Evolutionary conservation across 192 early-diverging fungal species (phyloP), one percentile per base, ranked within the genome.

Genomic region (Coemansia sp.): DNA sequence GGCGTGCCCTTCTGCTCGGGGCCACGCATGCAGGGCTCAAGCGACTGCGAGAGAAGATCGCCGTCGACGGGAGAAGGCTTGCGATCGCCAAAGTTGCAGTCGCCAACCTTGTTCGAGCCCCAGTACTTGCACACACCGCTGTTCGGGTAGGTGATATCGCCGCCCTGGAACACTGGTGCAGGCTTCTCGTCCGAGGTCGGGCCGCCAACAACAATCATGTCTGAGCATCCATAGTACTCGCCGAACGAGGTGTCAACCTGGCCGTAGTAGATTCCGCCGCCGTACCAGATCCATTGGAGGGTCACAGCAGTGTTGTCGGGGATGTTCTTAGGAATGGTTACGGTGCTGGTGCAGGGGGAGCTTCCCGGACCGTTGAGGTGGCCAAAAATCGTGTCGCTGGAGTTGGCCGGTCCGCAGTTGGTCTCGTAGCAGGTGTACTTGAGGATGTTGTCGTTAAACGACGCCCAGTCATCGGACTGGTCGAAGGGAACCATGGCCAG

Each of bases 251-350:
- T 73, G 23, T 85, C 80, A 3, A 67, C 27, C 52, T 86, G 66
- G 14, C 75, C 85, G 58, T 86, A 86, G 67, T 86, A 86, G 60
- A 86, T 74, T 7, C 84, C 86, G 15, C 84, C 86, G 14, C 83
- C 84, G 61, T 81, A 86, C 86, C 86, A 87, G 29, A 86, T 78
- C 86, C 83, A 86, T 56, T 87, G 86, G 24, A 87, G 71, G 4
- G 86, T 87, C 43, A 70, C 60, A 1, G 65, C 79, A 41, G 73
- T 82, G 45, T 78, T 81, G 62, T 87, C 83, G 29, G 79, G 69
- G 14, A 86, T 75, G 66, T 85, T 76, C 27, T 64, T 57, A 4
- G 86, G 86, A 4, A 86, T 62, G 2, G 72, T 81, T 11, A 87
- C 73, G 7, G 55, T 75, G 7, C 83, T 84, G 25, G 71, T 74